Evolutionary conservation across 768 basidiomycete genomes (phyloP), one percentile per base, ranked within the genome.

Genomic region (Hortiboletus campestris): DNA sequence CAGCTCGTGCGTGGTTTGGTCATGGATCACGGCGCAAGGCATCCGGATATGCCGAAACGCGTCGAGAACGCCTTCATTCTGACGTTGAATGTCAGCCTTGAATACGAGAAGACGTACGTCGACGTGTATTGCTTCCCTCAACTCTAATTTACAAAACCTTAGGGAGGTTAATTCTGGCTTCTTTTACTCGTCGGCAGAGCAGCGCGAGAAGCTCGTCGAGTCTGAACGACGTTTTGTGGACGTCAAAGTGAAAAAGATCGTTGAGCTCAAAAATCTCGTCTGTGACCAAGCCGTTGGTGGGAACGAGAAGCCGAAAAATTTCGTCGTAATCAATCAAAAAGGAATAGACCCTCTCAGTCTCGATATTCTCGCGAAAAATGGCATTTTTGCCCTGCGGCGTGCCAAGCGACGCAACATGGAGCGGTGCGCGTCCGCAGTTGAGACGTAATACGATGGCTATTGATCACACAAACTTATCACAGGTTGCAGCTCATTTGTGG

Each of bases 331-430:
- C 75, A 99, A 98, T 73, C 97, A 99, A 74, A 99, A 99, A 74
- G 97, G 97, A 59, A 99, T 99, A 61, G 97, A 99, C 72, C 97
- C 97, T 7, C 83, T 99, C 69, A 92, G 89, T 65, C 80, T 99
- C 53, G 97, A 99, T 73, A 86, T 98, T 40, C 78, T 99, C 39
- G 94, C 92, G 42, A 98, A 98, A 80, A 91, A 94, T 72, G 96
- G 94, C 13, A 98, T 99, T 59, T 75, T 99, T 55, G 96, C 94
- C 20, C 81, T 99, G 48, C 83, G 97, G 59, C 81, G 97, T 57
- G 97, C 97, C 17, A 99, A 99, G 79, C 81, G 97, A 69, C 85
- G 97, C 66, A 99, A 99, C 70, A 98, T 99, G 97, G 97, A 99
- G 73, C 80, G 95, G 94, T 93, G 65, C 55, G 62, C 47, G 45